Evolutionary conservation across 78 protist species (phyloP), one percentile per base, ranked within the genome.

Genomic region (Dictyostelium citrinum): DNA sequence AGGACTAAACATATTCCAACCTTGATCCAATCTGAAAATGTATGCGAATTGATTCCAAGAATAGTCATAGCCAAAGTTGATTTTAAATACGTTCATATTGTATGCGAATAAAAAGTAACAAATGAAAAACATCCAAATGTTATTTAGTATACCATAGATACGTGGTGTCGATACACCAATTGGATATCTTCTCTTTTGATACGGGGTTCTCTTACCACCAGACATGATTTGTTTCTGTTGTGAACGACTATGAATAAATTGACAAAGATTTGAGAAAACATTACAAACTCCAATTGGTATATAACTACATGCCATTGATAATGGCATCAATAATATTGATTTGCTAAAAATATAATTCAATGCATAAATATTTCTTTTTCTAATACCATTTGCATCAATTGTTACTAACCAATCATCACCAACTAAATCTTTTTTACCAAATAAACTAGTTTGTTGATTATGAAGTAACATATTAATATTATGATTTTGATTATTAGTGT

Each of bases 1-100:
- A 2, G 95, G 95, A 9, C 61, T 37, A 68, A 85, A 85, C 92
- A 85, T 85, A 35, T 85, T 85, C 92, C 92, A 85, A 41, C 92
- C 92, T 35, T 85, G 92, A 43, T 85, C 92, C 14, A 74, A 61
- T 60, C 92, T 71, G 22, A 85, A 27, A 8, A 76, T 31, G 35
- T 75, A 85, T 0, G 84, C 92, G 2, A 85, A 8, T 60, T 76
- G 83, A 14, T 55, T 24, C 10, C 67, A 77, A 14, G 22, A 9
- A 22, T 35, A 41, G 4, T 77, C 20, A 43, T 67, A 85, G 0
- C 82, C 82, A 2, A 85, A 7, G 35, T 61, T n/a, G 43, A 75
- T 3, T 4, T 58, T 35, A 46, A 85, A 85, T 17, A 27, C 67
- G 35, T 85, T 74, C 12, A 75, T 11, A 61, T 85, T 85, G 78